Conservation (phyloP, 345 rosid species). For the Arabis alpina region DNA sequence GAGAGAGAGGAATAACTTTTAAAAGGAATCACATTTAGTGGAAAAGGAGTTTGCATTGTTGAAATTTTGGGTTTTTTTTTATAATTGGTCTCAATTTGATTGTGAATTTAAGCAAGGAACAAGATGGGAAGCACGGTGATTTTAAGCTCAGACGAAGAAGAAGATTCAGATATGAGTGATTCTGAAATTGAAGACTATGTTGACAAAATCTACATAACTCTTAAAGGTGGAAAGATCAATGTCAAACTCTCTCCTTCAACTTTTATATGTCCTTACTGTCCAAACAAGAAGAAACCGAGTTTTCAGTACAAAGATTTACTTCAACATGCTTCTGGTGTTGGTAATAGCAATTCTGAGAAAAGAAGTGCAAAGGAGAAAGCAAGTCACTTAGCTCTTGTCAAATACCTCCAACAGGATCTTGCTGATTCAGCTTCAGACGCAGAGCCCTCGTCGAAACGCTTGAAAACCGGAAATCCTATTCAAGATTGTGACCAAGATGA, state of each 20-base stretch:
- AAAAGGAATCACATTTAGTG: slow-evolving; percentile 1
- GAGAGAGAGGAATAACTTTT: background rate
- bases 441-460: slow-evolving; percentile 49
- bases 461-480: slow-evolving; percentile 40
- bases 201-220: slow-evolving; percentile 57
- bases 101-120: background rate
- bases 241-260: slow-evolving; percentile 66
- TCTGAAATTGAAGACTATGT: slow-evolving; percentile 59
- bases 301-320: slow-evolving; percentile 74
- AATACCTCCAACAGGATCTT: slow-evolving; percentile 71
- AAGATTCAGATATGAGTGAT: slow-evolving; percentile 45
- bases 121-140: slow-evolving; percentile 46
- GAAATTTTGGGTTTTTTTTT: background rate
- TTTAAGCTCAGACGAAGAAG: slow-evolving; percentile 51
- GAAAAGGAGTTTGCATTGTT: slow-evolving; percentile 23
- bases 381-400: slow-evolving; percentile 76
- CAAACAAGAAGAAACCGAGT: slow-evolving; percentile 73
- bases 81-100: background rate
- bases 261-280: slow-evolving; percentile 83
- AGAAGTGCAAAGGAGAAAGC: slow-evolving; percentile 80
- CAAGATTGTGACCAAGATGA: slow-evolving; percentile 61
- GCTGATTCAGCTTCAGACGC: slow-evolving; percentile 40
- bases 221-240: slow-evolving; percentile 64
- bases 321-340: slow-evolving; percentile 97
- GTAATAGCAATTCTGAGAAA: slow-evolving; percentile 74